phyloP scores from a whole-genome alignment of 2,329 filamentous ascomycete species.

The Mollisia scopiformis region DNA sequence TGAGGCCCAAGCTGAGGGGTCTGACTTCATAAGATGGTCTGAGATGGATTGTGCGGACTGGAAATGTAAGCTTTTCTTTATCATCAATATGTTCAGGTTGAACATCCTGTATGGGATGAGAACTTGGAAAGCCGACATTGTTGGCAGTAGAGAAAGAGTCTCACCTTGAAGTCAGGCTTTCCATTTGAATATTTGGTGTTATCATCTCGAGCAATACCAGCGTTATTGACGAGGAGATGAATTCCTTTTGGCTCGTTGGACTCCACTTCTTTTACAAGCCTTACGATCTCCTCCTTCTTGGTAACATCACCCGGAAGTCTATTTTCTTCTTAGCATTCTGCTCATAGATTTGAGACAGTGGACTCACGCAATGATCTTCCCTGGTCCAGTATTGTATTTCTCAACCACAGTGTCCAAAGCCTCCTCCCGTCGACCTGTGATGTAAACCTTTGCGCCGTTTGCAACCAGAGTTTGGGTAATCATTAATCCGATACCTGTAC shows the following conservation, averaged over 20 bases:
- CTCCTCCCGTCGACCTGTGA: constrained; percentile 30
- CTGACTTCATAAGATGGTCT: constrained; percentile 51
- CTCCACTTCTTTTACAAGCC: constrained; percentile 54
- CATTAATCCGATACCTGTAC: constrained; percentile 34
- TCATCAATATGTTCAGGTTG: neutral
- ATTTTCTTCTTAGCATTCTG: neutral
- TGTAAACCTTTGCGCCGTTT: constrained; percentile 36
- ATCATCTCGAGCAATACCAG: constrained; percentile 59
- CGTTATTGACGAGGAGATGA: constrained; percentile 58
- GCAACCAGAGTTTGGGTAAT: constrained; percentile 33
- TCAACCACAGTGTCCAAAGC: constrained; percentile 38
- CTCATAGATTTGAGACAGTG: neutral
- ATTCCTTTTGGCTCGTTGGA: constrained; percentile 57
- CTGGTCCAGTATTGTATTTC: constrained; percentile 53
- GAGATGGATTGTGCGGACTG: constrained; percentile 48
- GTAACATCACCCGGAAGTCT: constrained; percentile 58
- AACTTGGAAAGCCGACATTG: neutral
- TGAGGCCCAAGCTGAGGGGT: constrained; percentile 62
- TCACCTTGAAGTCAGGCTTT: constrained; percentile 49
- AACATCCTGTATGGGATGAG: neutral
- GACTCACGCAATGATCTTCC: constrained; percentile 34
- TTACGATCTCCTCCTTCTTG: constrained; percentile 58
- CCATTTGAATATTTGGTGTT: constrained; percentile 51
- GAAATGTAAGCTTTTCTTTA: neutral
- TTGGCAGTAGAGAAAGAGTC: neutral